Base-by-base conservation (phyloP, 2,329 filamentous ascomycete genomes). In the Arachnomyces sp. region DNA sequence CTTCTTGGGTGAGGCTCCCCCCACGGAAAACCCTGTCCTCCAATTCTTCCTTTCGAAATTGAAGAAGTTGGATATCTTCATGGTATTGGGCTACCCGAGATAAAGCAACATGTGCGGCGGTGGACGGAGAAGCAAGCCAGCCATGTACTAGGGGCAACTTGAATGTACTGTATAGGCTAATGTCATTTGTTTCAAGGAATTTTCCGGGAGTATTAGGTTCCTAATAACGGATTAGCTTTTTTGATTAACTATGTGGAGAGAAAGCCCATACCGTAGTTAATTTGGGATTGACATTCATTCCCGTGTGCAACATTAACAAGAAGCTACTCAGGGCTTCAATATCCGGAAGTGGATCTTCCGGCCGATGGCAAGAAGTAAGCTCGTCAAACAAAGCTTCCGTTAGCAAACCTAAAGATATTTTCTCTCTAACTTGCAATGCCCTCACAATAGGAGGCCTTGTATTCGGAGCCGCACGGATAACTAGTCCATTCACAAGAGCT, bases 211-310 rank as follows among this genome's bases (percentile, higher is more conserved):
- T 54, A 37, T 58, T 47, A 32, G 50, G 46, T 1, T 57, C 55
- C 58, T 64, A 60, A 39, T 3, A 31, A 15, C 16, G 5, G 21
- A 25, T 25, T 25, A 25, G 21, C 21, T 25, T 13, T 17, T 38
- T 55, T 38, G 53, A 0, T 25, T 25, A 9, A 25, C 21, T 25
- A 25, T 25, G 21, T 25, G 29, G 41, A 11, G 9, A 28, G 7
- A 11, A 32, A 21, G 25, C 37, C 34, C 48, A 44, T 53, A 61
- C 73, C 2, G 86, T 74, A 6, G 93, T 74, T 48, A 95, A 92
- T 14, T 84, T 79, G 2, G 92, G 92, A 49, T 98, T 98, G 42
- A 96, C 90, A 54, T 96, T 98, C 86, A 98, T 95, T 29, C 92
- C 92, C 0, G 89, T 96, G 52, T 95, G 87, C 2, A 98, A 68